Percentiles rank a stretch among this genome's conserved stretches.
Conservation (phyloP, 139 green algal species). For the Chlorella sp. region DNA sequence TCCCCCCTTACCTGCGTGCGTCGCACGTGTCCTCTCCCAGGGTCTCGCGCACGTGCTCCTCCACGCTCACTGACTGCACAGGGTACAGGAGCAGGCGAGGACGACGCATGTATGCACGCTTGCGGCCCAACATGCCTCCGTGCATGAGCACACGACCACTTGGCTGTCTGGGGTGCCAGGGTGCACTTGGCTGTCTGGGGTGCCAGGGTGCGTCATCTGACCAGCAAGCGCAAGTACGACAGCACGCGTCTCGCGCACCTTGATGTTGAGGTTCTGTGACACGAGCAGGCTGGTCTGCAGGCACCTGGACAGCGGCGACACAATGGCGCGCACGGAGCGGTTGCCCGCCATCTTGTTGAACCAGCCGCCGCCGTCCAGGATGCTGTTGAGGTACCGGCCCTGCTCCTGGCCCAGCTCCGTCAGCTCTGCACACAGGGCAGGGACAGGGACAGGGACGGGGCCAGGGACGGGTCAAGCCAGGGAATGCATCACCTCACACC, state of each 20-base stretch:
- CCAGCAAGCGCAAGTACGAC: too few species aligned
- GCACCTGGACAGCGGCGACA: conserved; percentile 45
- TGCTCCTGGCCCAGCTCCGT: conserved; percentile 43
- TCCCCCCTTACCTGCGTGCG: conserved; percentile 33
- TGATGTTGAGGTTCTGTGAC: conserved; percentile 24
- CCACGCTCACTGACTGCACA: conserved; percentile 24
- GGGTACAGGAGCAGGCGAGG: too few species aligned
- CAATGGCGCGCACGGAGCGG: conserved; percentile 23
- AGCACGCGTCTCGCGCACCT: neutral
- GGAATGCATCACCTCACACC: neutral
- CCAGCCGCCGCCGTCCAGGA: conserved; percentile 38
- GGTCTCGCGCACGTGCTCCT: conserved; percentile 59
- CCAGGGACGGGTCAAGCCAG: too few species aligned
- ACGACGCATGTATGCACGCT: too few species aligned
- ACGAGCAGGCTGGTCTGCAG: conserved; percentile 42
- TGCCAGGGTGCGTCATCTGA: too few species aligned
- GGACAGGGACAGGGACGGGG: neutral
- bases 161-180: too few species aligned
- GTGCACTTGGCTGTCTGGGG: too few species aligned
- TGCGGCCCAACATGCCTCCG: too few species aligned
- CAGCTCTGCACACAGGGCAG: conserved; percentile 34
- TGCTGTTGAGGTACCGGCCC: conserved; percentile 41
- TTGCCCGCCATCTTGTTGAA: conserved; percentile 37
- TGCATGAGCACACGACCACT: too few species aligned
- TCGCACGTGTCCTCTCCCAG: conserved; percentile 63